Evolutionary conservation across 2,329 filamentous ascomycete genomes (phyloP), one percentile per base, ranked within the genome.

Genomic region (Basipetospora chlamydospora): DNA sequence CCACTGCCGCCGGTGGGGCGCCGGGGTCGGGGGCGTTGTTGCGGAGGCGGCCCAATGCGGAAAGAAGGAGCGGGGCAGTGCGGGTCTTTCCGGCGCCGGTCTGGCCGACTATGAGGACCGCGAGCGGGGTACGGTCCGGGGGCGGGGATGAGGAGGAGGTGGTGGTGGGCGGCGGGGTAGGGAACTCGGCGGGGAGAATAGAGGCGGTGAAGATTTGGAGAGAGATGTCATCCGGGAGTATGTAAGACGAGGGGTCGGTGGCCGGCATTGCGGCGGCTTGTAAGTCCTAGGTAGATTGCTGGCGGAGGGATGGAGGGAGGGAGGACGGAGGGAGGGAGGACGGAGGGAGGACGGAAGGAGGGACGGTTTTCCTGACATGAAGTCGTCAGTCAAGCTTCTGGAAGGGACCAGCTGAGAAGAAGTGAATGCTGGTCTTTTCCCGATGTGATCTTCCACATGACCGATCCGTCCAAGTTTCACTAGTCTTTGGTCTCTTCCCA

Each of bases 51-150:
- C 29, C 21, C 18, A 66, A 45, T 31, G 57, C 55, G 4, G 42
- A 33, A 13, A 53, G 48, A 34, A 66, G 47, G 23, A 48, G 44
- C 3, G 60, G 61, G 9, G 61, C 57, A 2, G 60, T 53, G 38
- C 56, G 55, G 12, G 62, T 65, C 41, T 67, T 67, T 35, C 64
- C 63, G 11, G 64, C 60, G 46, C 64, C 63, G 5, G 63, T 66
- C 44, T 66, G 64, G 41, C 63, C 63, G 18, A 64, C 55, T 11
- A 63, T 48, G 15, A 67, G 50, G 31, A 66, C 46, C 23, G 58
- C 62, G 11, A 62, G 49, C 26, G 60, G 59, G 6, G 26, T 13
- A 7, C 8, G 11, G 33, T 26, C 4, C 8, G 28, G 23, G n/a
- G n/a, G n/a, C n/a, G n/a, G n/a, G n/a, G n/a, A n/a, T n/a, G n/a